Evolutionary conservation across 2,329 filamentous ascomycete species (phyloP), one percentile per base, ranked within the genome.

Genomic region (Beauveria sp.): DNA sequence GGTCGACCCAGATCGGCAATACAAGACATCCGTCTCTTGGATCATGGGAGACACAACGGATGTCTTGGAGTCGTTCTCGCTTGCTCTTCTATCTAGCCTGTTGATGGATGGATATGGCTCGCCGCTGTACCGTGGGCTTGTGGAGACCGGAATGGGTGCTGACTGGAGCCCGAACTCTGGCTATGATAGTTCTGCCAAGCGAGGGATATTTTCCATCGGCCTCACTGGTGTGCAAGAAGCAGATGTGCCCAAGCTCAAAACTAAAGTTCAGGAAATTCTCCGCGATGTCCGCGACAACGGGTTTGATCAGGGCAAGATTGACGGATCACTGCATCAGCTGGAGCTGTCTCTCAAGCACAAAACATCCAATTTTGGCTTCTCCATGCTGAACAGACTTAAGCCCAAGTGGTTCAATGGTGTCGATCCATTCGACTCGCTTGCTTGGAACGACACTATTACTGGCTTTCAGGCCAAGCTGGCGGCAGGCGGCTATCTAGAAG

Each of bases 151-250:
- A 0, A 83, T 99, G 45, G 95, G 95, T 24, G 90, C 91, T 0
- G 93, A 96, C 69, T 99, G 92, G 78, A 96, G 91, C 58, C 91
- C 95, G 3, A 99, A 99, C 71, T 91, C 92, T 2, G 95, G 95
- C 14, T 96, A 95, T 68, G 93, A 97, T 71, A 84, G 84, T 59
- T 90, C 89, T 31, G 88, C 86, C 24, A 89, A 85, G 67, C 81
- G 84, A 20, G 90, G 89, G 2, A 89, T 96, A 50, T 96, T 98
- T 71, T 96, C 93, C 0, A 84, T 98, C 46, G 95, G 95, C 1
- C 77, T 98, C 38, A 96, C 89, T 59, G 95, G 93, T n/a, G 90
- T 98, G 10, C 88, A 88, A 66, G 85, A 93, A 72, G 84, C 85
- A 4, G 88, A 96, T 69, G 86, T 96, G 3, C 78, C 86, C 3